Percentiles rank a stretch among this genome's conserved stretches.
phyloP scores from a whole-genome alignment of 2,329 filamentous ascomycete species.

The Colletotrichum tropicale region DNA sequence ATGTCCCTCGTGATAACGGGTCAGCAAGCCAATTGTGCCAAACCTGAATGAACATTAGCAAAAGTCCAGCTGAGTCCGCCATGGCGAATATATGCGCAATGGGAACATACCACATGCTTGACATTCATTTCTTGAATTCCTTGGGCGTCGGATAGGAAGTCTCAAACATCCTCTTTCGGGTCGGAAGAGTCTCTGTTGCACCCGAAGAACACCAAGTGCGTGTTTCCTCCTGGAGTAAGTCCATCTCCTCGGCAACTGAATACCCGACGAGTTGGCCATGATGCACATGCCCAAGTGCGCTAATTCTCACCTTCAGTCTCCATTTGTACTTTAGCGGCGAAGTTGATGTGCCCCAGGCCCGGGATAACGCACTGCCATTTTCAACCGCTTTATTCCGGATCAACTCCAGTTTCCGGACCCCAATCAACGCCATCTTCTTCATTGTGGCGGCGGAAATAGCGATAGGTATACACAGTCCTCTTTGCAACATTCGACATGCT shows the following conservation, averaged over 20 bases:
- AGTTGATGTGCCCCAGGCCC: slow-evolving; percentile 17
- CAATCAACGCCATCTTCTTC: background rate
- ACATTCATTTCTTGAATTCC: slow-evolving; percentile 34
- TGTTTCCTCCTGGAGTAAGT: slow-evolving; percentile 45
- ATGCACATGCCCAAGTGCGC: background rate
- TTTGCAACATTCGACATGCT: background rate
- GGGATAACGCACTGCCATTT: background rate
- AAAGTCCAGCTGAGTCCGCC: background rate
- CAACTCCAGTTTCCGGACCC: background rate
- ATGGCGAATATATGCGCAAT: background rate
- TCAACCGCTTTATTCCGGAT: background rate
- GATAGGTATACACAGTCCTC: background rate
- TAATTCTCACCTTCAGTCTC: slow-evolving; percentile 18
- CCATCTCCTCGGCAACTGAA: slow-evolving; percentile 35
- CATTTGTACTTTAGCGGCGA: slow-evolving; percentile 22
- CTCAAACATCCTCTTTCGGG: slow-evolving; percentile 31
- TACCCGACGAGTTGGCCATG: background rate
- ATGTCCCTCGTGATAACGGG: slow-evolving; percentile 23
- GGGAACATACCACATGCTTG: background rate
- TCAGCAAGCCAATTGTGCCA: slow-evolving; percentile 27
- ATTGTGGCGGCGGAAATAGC: background rate
- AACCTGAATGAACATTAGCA: background rate
- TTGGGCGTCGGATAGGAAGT: slow-evolving; percentile 45
- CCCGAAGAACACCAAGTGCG: slow-evolving; percentile 49
- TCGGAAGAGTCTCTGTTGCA: background rate